phyloP scores from a whole-genome alignment of 116 monocot genomes.

The Zostera marina region DNA sequence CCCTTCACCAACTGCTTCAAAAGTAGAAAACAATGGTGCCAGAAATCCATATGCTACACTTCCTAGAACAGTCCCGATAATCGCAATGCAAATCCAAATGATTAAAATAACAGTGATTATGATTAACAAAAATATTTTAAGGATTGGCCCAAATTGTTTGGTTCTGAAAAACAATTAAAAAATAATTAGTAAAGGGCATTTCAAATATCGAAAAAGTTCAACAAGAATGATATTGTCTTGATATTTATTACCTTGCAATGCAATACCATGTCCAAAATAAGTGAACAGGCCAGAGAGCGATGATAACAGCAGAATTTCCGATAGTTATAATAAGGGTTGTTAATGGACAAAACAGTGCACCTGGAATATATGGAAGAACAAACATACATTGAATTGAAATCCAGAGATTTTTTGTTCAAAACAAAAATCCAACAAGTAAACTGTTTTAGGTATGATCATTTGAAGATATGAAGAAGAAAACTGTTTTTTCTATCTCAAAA shows the following conservation, averaged over 20 bases:
- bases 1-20: conserved; percentile 92
- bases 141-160: conserved; percentile 60
- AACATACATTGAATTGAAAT: not conserved
- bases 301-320: conserved; percentile 70
- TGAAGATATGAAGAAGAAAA: too few relatives aligned
- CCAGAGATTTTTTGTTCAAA: not conserved
- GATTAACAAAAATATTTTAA: conserved; percentile 51
- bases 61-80: conserved; percentile 45
- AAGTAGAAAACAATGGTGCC: conserved; percentile 65
- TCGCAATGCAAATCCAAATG: conserved; percentile 48
- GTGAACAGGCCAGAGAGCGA: conserved; percentile 92
- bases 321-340: conserved; percentile 52
- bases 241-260: conserved; percentile 45
- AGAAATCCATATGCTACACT: conserved; percentile 76
- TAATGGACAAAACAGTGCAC: conserved; percentile 55
- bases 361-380: conserved; percentile 14
- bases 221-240: conserved; percentile 9
- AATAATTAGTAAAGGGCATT: too few relatives aligned
- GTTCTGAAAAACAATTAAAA: conserved; percentile 15
- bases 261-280: conserved; percentile 69
- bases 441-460: too few relatives aligned
- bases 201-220: too few relatives aligned
- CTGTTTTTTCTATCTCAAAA: too few relatives aligned
- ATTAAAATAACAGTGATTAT: conserved; percentile 21
- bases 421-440: not conserved